Base-by-base conservation (phyloP, 2,329 filamentous ascomycete species). In the Pseudogymnoascus sp. region DNA sequence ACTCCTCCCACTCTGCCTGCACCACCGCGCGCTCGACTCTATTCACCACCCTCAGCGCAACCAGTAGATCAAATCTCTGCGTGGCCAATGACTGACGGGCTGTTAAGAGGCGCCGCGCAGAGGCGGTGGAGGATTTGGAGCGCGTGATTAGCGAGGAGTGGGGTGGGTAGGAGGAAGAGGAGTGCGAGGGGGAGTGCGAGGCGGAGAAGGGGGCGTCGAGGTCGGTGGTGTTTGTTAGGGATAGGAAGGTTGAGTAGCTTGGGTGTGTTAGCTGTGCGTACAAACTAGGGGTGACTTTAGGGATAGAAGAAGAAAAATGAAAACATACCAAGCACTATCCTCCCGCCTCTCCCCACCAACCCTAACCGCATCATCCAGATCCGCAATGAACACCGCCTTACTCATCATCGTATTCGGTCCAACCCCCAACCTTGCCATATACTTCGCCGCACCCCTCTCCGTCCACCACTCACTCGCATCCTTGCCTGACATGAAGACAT, bases 1-100 rank as follows among this genome's bases (percentile, higher is more conserved):
- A 99, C 67, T 90, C 90, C 77, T 96, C 93, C 88, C 92, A 99
- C 75, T 97, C 93, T 0, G 89, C 89, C 70, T 86, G 84, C 62
- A 97, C 76, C 74, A 96, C 88, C 74, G 97, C 92, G 64, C 84
- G 83, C 79, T 97, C 95, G 28, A 97, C 86, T 64, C 84, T 88
- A 75, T 97, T 97, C 65, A 97, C 88, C 2, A 97, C 85, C 4
- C 93, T 86, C 79, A 97, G 86, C 4, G 93, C 92, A 4, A 99
- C 93, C 2, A 97, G 78, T 18, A 99, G 80, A 72, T 97, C 92
- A 74, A 99, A 91, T 2, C 95, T 84, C 73, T 97, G 95, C 1
- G 85, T 80, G 0, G 90, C 93, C 0, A 99, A 84, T 23, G 88
- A 84, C 75, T 96, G 90, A 8, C 93, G 84, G n/a, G 91, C 91